These are phyloP conservation scores for Aspergillus intermedius DNA, from an alignment of 2,329 filamentous ascomycete genomes.

Conservation along the genomic window DNA sequence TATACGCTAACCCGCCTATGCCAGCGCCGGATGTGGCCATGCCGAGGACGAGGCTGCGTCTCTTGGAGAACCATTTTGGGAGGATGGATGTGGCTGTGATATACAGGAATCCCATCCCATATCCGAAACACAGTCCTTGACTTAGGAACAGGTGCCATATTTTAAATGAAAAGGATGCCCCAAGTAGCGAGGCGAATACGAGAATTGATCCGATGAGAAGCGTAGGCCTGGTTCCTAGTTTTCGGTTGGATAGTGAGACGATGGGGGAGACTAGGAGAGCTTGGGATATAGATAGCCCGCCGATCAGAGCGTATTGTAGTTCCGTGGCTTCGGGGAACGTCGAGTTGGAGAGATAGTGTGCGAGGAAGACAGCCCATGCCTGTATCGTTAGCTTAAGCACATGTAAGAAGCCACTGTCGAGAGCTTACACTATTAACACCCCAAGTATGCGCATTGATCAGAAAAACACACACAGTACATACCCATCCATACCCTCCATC, in stretches of 20 bases:
- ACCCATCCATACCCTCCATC: constrained; percentile 60
- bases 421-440: constrained; percentile 58
- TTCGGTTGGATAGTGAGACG: constrained; percentile 48
- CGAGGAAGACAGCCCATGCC: constrained; percentile 54
- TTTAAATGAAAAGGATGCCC: constrained; percentile 49
- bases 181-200: constrained; percentile 50
- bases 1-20: constrained; percentile 54
- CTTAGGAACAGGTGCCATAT: constrained; percentile 57
- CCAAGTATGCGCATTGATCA: constrained; percentile 67
- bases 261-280: constrained; percentile 53
- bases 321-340: constrained; percentile 50
- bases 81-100: constrained; percentile 51
- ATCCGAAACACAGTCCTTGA: constrained; percentile 57
- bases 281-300: constrained; percentile 53
- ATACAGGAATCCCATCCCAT: constrained; percentile 58
- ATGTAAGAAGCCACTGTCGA: background rate
- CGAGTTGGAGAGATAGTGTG: constrained; percentile 51
- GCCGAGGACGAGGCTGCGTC: constrained; percentile 54
- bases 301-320: constrained; percentile 55
- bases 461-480: constrained; percentile 48
- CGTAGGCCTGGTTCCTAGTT: constrained; percentile 48
- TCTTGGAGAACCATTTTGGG: constrained; percentile 57
- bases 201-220: constrained; percentile 52
- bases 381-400: constrained; percentile 10
- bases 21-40: constrained; percentile 54